Evolutionary conservation across 495 filamentous ascomycete genomes (phyloP).

Genomic region (Penicillium tannophilum): DNA sequence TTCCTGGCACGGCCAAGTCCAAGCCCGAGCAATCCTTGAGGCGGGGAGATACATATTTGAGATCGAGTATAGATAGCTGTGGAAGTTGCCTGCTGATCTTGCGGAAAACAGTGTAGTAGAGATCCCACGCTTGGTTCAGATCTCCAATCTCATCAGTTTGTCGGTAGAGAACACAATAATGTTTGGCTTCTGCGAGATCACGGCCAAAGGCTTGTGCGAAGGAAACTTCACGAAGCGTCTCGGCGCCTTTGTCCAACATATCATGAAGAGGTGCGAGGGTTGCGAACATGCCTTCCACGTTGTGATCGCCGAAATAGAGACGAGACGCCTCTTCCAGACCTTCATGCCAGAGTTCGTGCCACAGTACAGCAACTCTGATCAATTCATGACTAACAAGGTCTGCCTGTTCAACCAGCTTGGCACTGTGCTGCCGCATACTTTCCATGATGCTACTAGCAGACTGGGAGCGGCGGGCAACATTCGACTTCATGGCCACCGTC

Average conservation of each 20-base stretch:
- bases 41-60: constrained; percentile 94
- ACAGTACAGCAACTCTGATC: constrained; percentile 93
- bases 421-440: constrained; percentile 92
- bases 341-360: constrained; percentile 99
- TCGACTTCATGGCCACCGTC: constrained; percentile 97
- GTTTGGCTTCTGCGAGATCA: constrained; percentile 88
- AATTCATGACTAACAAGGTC: constrained; percentile 92
- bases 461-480: constrained; percentile 72
- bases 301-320: constrained; percentile 89
- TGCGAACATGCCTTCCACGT: constrained; percentile 95
- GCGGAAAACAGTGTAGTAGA: constrained; percentile 97
- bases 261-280: constrained; percentile 89
- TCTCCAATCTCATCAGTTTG: constrained; percentile 86
- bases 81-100: constrained; percentile 93
- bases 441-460: constrained; percentile 94
- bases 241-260: constrained; percentile 83
- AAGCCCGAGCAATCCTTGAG: constrained; percentile 80
- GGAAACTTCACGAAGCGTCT: constrained; percentile 92
- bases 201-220: constrained; percentile 98
- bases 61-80: constrained; percentile 86
- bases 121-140: constrained; percentile 96
- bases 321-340: constrained; percentile 96
- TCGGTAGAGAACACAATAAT: constrained; percentile 92
- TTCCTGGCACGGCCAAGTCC: constrained; percentile 90
- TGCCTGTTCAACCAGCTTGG: constrained; percentile 92